phyloP scores from a whole-genome alignment of 345 rosid genomes.

The Nephelium lappaceum region DNA sequence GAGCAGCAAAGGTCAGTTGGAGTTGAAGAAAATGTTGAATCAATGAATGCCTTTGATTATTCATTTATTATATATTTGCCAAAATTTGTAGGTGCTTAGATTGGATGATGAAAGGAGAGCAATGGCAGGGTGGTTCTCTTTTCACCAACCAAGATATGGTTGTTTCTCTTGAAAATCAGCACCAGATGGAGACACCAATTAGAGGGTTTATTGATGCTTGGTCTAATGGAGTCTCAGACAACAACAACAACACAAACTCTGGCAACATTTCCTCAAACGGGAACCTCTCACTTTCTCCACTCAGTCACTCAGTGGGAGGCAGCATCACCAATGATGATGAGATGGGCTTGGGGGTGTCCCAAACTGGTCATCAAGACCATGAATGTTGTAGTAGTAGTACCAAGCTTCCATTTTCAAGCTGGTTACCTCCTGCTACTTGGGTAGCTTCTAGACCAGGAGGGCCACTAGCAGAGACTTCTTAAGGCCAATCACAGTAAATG shows the following conservation, averaged over 20 bases:
- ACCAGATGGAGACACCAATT: constrained; percentile 18
- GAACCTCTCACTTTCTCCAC: constrained; percentile 45
- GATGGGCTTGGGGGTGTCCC: constrained; percentile 39
- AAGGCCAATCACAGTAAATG: constrained; percentile 36
- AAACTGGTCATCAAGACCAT: constrained; percentile 33
- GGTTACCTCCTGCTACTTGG: constrained; percentile 47
- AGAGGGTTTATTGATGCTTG: constrained; percentile 63
- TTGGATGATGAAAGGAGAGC: constrained; percentile 41
- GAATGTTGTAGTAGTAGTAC: constrained; percentile 16
- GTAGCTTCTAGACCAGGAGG: constrained; percentile 58
- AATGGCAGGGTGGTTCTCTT: constrained; percentile 28
- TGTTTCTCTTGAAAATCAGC: constrained; percentile 19
- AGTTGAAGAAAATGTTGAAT: neutral
- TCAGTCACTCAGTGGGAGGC: constrained; percentile 59
- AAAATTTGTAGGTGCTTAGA: constrained; percentile 33
- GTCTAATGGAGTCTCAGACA: constrained; percentile 44
- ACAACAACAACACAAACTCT: constrained; percentile 25
- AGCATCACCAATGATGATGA: constrained; percentile 35
- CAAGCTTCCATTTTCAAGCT: constrained; percentile 34
- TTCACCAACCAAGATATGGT: constrained; percentile 29
- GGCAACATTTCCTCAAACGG: constrained; percentile 38
- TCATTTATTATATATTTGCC: too few species aligned
- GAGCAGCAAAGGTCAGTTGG: constrained; percentile 37
- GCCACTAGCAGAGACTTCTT: constrained; percentile 77
- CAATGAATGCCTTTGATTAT: too few species aligned